Evolutionary conservation across 345 rosid genomes (phyloP).

Genomic region (Hirschfeldia incana): DNA sequence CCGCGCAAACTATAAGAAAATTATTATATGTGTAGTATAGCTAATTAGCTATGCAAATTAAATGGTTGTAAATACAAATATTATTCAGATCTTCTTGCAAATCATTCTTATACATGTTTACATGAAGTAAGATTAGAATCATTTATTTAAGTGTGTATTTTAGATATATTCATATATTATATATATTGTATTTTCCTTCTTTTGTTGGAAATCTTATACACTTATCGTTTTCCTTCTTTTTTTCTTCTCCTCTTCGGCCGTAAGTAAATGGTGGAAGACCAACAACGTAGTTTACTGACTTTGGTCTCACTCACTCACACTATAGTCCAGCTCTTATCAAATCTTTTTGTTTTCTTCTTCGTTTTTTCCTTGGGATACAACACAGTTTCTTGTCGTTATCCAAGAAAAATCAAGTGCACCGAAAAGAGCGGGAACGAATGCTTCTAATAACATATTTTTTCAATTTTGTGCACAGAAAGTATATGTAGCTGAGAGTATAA

Average conservation of each 20-base stretch:
- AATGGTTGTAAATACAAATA: background rate
- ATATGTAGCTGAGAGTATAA: background rate
- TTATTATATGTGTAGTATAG: background rate
- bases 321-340: slow-evolving; percentile 16
- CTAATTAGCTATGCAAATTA: background rate
- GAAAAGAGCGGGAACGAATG: slow-evolving; percentile 43
- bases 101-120: background rate
- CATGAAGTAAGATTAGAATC: background rate
- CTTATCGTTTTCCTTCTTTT: background rate
- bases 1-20: slow-evolving; percentile 18
- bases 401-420: slow-evolving; percentile 34
- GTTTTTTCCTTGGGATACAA: slow-evolving; percentile 32
- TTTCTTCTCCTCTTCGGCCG: slow-evolving; percentile 1
- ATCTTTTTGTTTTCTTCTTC: slow-evolving; percentile 37
- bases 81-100: background rate
- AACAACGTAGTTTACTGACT: slow-evolving; percentile 36
- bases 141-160: background rate
- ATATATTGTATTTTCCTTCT: background rate
- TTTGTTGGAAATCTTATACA: slow-evolving; percentile 3
- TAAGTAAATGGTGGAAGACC: slow-evolving; percentile 32
- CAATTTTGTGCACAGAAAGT: background rate
- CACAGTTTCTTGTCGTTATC: slow-evolving; percentile 31
- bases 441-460: slow-evolving; percentile 5
- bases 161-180: background rate
- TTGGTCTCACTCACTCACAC: slow-evolving; percentile 39